Evolutionary conservation across 73 alveolate species (phyloP).

Genomic region (Diophrys appendiculata): DNA sequence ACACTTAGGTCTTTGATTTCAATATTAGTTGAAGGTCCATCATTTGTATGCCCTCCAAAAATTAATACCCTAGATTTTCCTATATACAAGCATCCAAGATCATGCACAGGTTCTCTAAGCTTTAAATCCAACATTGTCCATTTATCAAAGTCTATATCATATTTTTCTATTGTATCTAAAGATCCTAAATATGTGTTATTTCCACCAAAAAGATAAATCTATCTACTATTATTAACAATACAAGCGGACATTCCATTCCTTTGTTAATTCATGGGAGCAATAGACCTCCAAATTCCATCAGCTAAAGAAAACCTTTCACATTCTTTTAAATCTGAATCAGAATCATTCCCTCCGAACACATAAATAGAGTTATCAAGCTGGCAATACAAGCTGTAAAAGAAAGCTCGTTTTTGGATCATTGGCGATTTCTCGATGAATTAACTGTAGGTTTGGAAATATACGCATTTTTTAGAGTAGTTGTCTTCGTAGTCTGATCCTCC

Average conservation of each 20-base stretch:
- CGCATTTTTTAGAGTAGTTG: conserved; percentile 48
- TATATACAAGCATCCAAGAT: conserved; percentile 27
- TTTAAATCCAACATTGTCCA: conserved; percentile 46
- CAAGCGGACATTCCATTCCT: conserved; percentile 55
- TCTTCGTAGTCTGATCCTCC: conserved; percentile 70
- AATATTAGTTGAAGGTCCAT: conserved; percentile 28
- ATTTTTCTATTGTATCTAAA: conserved; percentile 48
- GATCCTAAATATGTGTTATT: conserved; percentile 48
- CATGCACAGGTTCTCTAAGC: conserved; percentile 57
- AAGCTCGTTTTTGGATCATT: conserved; percentile 60
- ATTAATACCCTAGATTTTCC: conserved; percentile 44
- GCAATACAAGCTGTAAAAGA: conserved; percentile 49
- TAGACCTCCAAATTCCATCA: conserved; percentile 62
- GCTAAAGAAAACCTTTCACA: conserved; percentile 44
- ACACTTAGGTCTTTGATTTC: conserved; percentile 49
- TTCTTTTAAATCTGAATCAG: conserved; percentile 19
- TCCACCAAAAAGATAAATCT: conserved; percentile 61
- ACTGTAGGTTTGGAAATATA: conserved; percentile 37
- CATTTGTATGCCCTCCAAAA: conserved; percentile 53
- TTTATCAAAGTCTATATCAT: conserved; percentile 64
- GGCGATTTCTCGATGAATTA: conserved; percentile 53
- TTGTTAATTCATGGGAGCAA: conserved; percentile 34
- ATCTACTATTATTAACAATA: conserved; percentile 13
- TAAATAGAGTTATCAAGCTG: conserved; percentile 44
- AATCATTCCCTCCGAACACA: conserved; percentile 60